phyloP scores from a whole-genome alignment of 2,329 filamentous ascomycete genomes.

The Alternaria rosae region DNA sequence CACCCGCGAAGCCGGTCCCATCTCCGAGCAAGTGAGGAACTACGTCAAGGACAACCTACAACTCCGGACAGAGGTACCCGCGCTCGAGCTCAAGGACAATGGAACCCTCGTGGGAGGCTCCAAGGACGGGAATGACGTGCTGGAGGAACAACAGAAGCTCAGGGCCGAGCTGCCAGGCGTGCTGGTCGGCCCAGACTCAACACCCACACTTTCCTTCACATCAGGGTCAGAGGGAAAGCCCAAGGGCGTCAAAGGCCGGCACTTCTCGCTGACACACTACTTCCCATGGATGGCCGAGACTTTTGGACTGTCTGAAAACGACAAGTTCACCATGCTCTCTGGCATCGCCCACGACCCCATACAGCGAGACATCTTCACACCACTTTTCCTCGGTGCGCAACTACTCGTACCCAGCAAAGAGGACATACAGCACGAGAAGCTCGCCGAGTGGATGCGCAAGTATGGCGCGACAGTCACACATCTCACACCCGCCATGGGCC shows the following conservation, averaged over 20 bases:
- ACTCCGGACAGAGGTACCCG: conserved; percentile 77
- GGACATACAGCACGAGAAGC: conserved; percentile 83
- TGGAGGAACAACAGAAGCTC: conserved; percentile 62
- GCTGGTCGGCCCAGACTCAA: conserved; percentile 84
- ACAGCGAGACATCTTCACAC: conserved; percentile 83
- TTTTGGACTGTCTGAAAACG: conserved; percentile 76
- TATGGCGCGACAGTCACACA: conserved; percentile 81
- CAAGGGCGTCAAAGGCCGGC: conserved; percentile 86
- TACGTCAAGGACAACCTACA: conserved; percentile 78
- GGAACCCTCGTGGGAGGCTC: conserved; percentile 75
- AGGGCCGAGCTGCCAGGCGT: conserved; percentile 71
- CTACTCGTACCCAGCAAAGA: conserved; percentile 81
- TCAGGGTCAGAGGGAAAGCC: conserved; percentile 78
- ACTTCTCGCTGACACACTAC: conserved; percentile 86
- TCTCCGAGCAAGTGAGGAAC: conserved; percentile 65
- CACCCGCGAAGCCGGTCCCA: conserved; percentile 70
- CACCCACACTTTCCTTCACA: conserved; percentile 70
- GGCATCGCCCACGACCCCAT: conserved; percentile 79
- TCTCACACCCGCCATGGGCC: conserved; percentile 94
- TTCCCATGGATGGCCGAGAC: conserved; percentile 91
- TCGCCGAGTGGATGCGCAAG: conserved; percentile 87
- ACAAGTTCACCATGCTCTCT: conserved; percentile 81
- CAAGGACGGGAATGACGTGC: conserved; percentile 70
- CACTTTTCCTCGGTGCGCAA: conserved; percentile 83
- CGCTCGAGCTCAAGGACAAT: conserved; percentile 73